These are phyloP conservation scores for Thuidium tamariscinum DNA, from an alignment of 225 moss, liverwort and hornwort species.

Conservation along the genomic window DNA sequence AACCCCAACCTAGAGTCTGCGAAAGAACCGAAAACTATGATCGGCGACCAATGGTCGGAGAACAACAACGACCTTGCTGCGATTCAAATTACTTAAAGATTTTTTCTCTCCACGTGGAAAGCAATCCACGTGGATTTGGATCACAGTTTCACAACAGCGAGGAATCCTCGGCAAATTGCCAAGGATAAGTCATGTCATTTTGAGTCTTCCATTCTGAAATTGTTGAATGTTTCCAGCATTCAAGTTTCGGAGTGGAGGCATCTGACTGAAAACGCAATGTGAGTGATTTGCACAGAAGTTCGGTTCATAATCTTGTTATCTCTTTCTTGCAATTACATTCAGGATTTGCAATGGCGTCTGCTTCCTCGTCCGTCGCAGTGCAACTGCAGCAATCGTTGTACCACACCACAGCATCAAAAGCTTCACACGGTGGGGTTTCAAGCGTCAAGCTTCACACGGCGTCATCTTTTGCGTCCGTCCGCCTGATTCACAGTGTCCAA, in stretches of 20 bases:
- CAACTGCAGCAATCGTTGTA: constrained; percentile 17
- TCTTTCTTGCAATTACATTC: not conserved
- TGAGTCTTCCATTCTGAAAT: not conserved
- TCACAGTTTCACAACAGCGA: not conserved
- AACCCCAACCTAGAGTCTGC: not conserved
- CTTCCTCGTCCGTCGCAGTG: constrained; percentile 6
- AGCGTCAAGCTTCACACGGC: too few relatives aligned
- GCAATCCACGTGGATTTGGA: not conserved
- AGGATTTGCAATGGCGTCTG: constrained; percentile 11
- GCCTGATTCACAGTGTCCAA: not conserved
- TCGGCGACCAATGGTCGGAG: not conserved
- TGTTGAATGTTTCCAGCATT: not conserved
- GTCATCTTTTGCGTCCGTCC: constrained; percentile 12
- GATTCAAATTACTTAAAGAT: not conserved
- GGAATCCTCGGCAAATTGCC: not conserved
- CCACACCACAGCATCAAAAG: not conserved
- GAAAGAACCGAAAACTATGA: not conserved
- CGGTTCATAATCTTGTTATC: not conserved
- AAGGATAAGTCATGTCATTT: not conserved
- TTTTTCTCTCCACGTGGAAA: constrained; percentile 6
- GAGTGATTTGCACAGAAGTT: not conserved
- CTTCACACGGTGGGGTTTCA: not conserved
- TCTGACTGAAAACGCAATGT: not conserved
- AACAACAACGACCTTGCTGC: not conserved
- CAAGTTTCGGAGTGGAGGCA: not conserved